Base-by-base conservation (phyloP, 106 monocot genomes). In the Allium fistulosum region DNA sequence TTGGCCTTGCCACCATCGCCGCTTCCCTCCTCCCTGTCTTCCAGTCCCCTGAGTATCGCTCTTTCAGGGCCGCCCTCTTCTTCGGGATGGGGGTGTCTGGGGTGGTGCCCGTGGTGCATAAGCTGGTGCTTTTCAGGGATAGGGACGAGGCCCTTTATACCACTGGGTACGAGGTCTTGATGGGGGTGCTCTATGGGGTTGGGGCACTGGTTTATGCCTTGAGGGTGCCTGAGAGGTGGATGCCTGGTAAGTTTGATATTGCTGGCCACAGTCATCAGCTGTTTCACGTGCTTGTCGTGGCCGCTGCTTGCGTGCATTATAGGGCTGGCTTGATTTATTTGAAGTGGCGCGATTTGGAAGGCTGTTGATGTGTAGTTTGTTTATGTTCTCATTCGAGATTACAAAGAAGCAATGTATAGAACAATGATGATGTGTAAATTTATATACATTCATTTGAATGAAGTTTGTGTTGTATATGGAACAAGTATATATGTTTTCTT, bases 251-350 rank as follows among this genome's bases (percentile, higher is more conserved):
- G 49, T 99, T 99, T 58, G 93, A 99, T 69, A 83, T 99, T 58
- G 99, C 93, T 0, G 90, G 99, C 17, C 90, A 99, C 45, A 99
- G 93, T 52, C 99, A 99, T 72, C 99, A 99, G 79, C 78, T 99
- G 17, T 99, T 99, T 63, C 99, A 99, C 72, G 73, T 99, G 18
- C 75, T 99, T 52, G 99, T 99, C 49, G 99, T 99, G 56, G 93
- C 90, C 2, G 99, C 73, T 27, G 99, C 99, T 17, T 93, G 61
- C 57, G 85, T 85, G 11, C 99, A 93, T 69, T 93, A 93, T 63
- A 76, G 58, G 46, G 85, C 93, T 10, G 99, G 93, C 26, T 48
- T 99, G 59, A 78, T 99, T 9, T 99, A 99, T 67, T 87, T 99
- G 48, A 90, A 80, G 46, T 99, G 99, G 99, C 84, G 99, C 67